phyloP scores from a whole-genome alignment of 805 yeast genomes.

The Saccharomycopsis lassenensis region DNA sequence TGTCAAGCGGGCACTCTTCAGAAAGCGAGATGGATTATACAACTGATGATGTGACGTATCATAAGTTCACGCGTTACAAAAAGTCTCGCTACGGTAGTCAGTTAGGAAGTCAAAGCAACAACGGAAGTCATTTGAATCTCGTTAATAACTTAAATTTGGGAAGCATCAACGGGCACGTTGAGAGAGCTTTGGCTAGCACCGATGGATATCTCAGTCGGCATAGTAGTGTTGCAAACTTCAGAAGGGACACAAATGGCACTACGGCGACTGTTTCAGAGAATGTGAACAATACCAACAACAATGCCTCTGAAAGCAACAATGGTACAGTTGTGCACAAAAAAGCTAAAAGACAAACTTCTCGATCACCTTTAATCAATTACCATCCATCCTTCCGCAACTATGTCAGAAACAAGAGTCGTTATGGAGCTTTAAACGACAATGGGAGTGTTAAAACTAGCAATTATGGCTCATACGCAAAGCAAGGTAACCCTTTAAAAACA shows the following conservation, averaged over 20 bases:
- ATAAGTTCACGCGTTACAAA: conserved; percentile 14
- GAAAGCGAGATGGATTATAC: conserved; percentile 17
- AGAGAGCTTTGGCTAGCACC: too few relatives aligned
- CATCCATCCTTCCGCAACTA: conserved; percentile 3
- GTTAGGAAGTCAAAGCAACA: background rate
- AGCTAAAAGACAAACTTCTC: too few relatives aligned
- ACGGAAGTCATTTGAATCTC: conserved; percentile 1
- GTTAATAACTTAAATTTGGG: too few relatives aligned
- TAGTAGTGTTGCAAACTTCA: conserved; percentile 10
- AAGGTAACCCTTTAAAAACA: conserved; percentile 35
- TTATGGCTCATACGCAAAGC: conserved; percentile 17
- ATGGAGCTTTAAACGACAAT: too few relatives aligned
- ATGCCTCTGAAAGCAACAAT: background rate
- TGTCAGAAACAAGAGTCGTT: background rate
- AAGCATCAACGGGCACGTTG: too few relatives aligned
- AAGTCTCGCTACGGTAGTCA: too few relatives aligned
- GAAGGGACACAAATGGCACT: conserved; percentile 8
- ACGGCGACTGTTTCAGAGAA: conserved; percentile 14
- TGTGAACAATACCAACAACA: background rate
- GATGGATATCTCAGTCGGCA: conserved; percentile 3
- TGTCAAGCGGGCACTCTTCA: conserved; percentile 19
- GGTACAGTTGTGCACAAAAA: background rate
- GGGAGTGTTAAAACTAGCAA: conserved; percentile 3
- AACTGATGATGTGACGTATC: conserved; percentile 17
- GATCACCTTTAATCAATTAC: conserved; percentile 5